These are phyloP conservation scores for Chaetomium olivaceum DNA, from an alignment of 2,329 filamentous ascomycete genomes.

Conservation along the genomic window DNA sequence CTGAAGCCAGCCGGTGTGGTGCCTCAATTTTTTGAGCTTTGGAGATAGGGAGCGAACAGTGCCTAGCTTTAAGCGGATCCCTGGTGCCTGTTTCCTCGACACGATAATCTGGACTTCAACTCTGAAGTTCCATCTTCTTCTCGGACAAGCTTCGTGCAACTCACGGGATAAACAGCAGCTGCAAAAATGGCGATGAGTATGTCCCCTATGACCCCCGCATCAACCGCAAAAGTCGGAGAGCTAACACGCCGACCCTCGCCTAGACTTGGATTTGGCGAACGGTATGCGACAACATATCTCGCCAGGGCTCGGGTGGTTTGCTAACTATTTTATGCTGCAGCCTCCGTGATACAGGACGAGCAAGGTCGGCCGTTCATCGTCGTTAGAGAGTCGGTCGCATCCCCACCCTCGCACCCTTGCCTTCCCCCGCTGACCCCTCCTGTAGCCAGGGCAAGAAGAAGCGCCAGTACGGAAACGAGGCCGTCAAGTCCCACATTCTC, in stretches of 20 bases:
- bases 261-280: conserved; percentile 81
- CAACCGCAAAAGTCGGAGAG: conserved; percentile 23
- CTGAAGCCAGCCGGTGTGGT: conserved; percentile 13
- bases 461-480: conserved; percentile 93
- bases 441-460: conserved; percentile 93
- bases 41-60: conserved; percentile 27
- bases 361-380: conserved; percentile 96
- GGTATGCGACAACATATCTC: conserved; percentile 52
- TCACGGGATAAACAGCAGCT: conserved; percentile 14
- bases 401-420: conserved; percentile 6
- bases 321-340: conserved; percentile 42
- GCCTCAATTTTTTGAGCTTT: conserved; percentile 34
- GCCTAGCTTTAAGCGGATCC: conserved; percentile 27
- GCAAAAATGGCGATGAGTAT: conserved; percentile 62
- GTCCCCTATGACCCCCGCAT: conserved; percentile 36
- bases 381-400: conserved; percentile 82
- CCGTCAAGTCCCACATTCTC: conserved; percentile 97
- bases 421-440: conserved; percentile 29
- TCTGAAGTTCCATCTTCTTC: conserved; percentile 17
- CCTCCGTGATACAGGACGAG: conserved; percentile 89
- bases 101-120: not conserved
- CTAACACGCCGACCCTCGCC: conserved; percentile 20
- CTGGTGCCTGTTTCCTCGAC: conserved; percentile 24
- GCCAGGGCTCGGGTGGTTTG: not conserved
- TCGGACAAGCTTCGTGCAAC: conserved; percentile 14